phyloP scores from a whole-genome alignment of 1,284 basidiomycete genomes.

The Filobasidium uniguttulatum region DNA sequence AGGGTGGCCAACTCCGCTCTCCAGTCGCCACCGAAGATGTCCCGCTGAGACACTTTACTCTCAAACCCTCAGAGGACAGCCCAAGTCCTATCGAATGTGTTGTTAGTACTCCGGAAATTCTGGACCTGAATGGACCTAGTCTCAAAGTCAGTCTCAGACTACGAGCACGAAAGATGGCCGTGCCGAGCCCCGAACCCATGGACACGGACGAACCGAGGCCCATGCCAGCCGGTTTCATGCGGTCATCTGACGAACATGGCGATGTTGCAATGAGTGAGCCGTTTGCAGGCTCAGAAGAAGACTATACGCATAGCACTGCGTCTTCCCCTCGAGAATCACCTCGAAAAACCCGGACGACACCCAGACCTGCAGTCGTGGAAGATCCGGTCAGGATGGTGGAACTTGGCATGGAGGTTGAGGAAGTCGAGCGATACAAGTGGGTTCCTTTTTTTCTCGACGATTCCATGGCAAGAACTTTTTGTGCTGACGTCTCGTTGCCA shows the following conservation, averaged over 20 bases:
- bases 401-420: constrained; percentile 34
- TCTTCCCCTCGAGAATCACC: neutral
- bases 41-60: constrained; percentile 20
- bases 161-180: constrained; percentile 17
- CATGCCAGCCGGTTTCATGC: neutral
- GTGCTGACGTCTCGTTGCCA: too few species aligned
- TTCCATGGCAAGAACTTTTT: neutral
- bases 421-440: constrained; percentile 26
- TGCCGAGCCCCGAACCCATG: neutral
- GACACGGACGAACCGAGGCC: neutral
- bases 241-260: neutral
- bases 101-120: constrained; percentile 29
- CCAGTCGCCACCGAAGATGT: neutral
- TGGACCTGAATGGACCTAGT: constrained; percentile 27
- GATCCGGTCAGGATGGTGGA: constrained; percentile 21
- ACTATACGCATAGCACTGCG: neutral
- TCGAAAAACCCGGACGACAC: neutral
- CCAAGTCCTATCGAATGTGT: constrained; percentile 27
- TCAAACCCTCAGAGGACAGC: constrained; percentile 18
- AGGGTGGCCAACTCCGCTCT: constrained; percentile 8
- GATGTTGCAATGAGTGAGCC: neutral
- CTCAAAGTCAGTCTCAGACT: constrained; percentile 26
- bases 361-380: neutral
- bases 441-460: constrained; percentile 5
- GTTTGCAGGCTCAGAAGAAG: neutral